phyloP scores from a whole-genome alignment of 2,329 filamentous ascomycete species.

The Colletotrichum horii region DNA sequence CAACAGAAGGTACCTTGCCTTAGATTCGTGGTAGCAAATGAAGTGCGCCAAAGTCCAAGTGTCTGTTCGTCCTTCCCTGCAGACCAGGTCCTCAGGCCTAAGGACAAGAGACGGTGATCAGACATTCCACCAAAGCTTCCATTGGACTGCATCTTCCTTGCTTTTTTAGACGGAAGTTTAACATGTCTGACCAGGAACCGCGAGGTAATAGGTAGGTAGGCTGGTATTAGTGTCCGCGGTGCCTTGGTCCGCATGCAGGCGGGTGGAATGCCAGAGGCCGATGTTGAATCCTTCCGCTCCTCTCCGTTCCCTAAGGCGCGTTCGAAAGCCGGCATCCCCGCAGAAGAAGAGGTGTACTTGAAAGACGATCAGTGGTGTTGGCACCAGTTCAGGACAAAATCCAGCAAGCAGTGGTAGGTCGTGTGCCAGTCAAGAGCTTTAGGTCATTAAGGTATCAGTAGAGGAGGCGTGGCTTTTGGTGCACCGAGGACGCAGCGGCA shows the following conservation, averaged over 20 bases:
- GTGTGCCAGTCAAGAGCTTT: not conserved
- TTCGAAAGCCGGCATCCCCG: not conserved
- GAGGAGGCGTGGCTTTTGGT: not conserved
- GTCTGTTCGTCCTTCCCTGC: not conserved
- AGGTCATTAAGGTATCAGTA: not conserved
- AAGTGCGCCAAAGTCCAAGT: not conserved
- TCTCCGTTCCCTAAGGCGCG: not conserved
- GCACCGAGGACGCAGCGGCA: too few species aligned
- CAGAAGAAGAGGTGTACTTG: not conserved
- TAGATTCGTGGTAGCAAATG: not conserved
- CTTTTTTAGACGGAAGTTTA: not conserved
- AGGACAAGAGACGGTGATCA: constrained; percentile 3
- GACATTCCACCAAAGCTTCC: constrained; percentile 4
- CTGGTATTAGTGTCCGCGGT: not conserved
- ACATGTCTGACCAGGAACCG: not conserved
- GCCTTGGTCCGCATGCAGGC: not conserved
- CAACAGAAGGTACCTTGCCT: not conserved
- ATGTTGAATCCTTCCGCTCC: not conserved
- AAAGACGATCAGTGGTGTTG: not conserved
- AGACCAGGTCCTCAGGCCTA: not conserved
- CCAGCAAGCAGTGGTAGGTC: not conserved
- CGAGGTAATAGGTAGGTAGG: not conserved
- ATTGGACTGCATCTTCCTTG: not conserved
- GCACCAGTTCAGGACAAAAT: not conserved
- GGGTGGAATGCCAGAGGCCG: not conserved